A percentile compares a stretch with the other conserved stretches of the same genome.
Conservation (phyloP, 495 filamentous ascomycete genomes). For the Letharia columbiana region DNA sequence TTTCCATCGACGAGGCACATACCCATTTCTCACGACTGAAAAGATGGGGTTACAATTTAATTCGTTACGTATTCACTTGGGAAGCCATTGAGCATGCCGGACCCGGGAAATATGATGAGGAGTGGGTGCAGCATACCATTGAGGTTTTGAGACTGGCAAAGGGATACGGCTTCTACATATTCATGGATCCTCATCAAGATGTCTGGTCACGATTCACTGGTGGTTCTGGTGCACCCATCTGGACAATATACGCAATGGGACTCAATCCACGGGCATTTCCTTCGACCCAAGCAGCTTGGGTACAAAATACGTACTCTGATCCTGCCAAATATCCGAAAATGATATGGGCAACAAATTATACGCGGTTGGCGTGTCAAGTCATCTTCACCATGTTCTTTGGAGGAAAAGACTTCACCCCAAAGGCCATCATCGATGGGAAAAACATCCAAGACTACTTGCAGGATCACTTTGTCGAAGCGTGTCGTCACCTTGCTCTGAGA, state of each 20-base stretch:
- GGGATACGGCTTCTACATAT: conserved; percentile 85
- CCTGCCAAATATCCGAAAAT: conserved; percentile 89
- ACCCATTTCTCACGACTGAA: conserved; percentile 79
- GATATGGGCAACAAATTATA: conserved; percentile 98
- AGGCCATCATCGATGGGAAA: conserved; percentile 85
- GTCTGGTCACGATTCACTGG: conserved; percentile 94
- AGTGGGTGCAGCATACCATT: conserved; percentile 87
- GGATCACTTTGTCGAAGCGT: conserved; percentile 72
- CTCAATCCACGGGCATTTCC: conserved; percentile 77
- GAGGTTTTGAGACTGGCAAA: conserved; percentile 74
- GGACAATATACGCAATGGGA: conserved; percentile 92
- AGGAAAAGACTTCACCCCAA: conserved; percentile 88
- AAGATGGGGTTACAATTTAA: conserved; percentile 88
- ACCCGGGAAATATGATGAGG: conserved; percentile 90
- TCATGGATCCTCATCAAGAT: conserved; percentile 98
- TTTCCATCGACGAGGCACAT: conserved; percentile 71
- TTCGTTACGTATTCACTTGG: conserved; percentile 96
- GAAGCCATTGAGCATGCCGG: conserved; percentile 95
- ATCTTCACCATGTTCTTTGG: conserved; percentile 95
- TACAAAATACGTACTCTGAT: conserved; percentile 90
- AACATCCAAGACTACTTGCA: conserved; percentile 98
- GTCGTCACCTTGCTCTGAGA: conserved; percentile 66
- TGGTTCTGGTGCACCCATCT: conserved; percentile 93
- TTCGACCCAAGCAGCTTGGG: conserved; percentile 81
- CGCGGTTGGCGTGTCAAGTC: conserved; percentile 73